These are phyloP conservation scores for Apostasia ramifera DNA, from an alignment of 106 monocot genomes.

Conservation along the genomic window DNA sequence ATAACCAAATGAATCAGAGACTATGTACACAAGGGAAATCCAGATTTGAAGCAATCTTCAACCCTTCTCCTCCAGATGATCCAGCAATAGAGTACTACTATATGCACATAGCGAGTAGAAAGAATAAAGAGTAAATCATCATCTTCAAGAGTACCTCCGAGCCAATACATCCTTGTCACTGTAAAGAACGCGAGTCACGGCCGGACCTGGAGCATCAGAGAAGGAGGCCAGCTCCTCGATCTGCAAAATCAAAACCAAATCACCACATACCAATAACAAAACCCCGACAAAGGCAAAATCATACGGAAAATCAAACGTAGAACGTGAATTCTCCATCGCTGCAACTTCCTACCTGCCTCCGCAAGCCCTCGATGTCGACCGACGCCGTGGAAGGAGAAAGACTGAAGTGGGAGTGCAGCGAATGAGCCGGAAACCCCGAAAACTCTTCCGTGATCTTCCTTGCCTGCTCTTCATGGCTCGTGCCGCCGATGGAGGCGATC, in stretches of 20 bases:
- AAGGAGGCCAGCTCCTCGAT: slow-evolving; percentile 17
- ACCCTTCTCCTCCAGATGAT: too few relatives aligned
- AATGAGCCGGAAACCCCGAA: slow-evolving; percentile 8
- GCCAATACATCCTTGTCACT: slow-evolving; percentile 19
- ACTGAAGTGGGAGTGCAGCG: neutral
- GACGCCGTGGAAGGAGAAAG: neutral
- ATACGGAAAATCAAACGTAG: neutral
- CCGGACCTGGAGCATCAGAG: slow-evolving; percentile 19
- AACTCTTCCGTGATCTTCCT: slow-evolving; percentile 22
- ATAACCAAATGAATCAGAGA: too few relatives aligned
- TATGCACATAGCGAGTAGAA: neutral
- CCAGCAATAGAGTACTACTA: too few relatives aligned
- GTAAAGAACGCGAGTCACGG: slow-evolving; percentile 25
- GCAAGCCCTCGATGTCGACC: slow-evolving; percentile 18
- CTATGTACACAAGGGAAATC: too few relatives aligned
- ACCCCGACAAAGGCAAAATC: neutral
- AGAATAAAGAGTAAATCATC: neutral
- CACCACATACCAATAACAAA: neutral
- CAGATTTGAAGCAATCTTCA: too few relatives aligned
- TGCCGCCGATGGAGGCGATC: neutral
- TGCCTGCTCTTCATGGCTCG: slow-evolving; percentile 1
- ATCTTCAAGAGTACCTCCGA: slow-evolving; percentile 9
- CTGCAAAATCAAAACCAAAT: slow-evolving; percentile 9
- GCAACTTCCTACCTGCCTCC: slow-evolving; percentile 8
- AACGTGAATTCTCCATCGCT: neutral